Percentiles rank a stretch among this genome's conserved stretches.
Evolutionary conservation across 1,284 basidiomycete genomes (phyloP).

Genomic region (Kwoniella shivajii): DNA sequence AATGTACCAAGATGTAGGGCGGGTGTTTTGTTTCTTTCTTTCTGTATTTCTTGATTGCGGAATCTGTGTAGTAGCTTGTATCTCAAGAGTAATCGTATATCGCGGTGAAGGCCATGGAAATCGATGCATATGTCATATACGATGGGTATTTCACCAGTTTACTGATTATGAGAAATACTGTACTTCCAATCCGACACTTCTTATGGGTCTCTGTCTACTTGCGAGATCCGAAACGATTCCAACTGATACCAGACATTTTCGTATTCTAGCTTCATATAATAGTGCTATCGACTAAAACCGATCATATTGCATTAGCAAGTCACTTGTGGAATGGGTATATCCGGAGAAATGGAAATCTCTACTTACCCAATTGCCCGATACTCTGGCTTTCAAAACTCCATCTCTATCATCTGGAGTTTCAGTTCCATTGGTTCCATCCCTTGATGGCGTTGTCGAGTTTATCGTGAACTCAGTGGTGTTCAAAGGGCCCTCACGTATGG

Average conservation of each 20-base stretch:
- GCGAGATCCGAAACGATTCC: constrained; percentile 86
- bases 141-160: neutral
- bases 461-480: constrained; percentile 3
- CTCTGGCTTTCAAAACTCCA: constrained; percentile 85
- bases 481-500: constrained; percentile 9
- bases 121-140: no score
- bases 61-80: no score
- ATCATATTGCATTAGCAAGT: neutral
- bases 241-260: constrained; percentile 83
- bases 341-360: neutral
- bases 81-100: no score
- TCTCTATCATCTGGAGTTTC: constrained; percentile 39
- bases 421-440: neutral
- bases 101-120: no score
- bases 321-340: neutral
- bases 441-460: neutral
- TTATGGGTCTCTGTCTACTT: constrained; percentile 78
- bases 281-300: constrained; percentile 73
- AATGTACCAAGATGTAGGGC: no score
- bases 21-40: no score
- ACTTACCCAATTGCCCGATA: constrained; percentile 82
- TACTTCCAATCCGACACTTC: constrained; percentile 83
- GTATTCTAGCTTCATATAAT: constrained; percentile 91
- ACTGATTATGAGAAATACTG: constrained; percentile 70
- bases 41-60: no score